Base-by-base conservation (phyloP, 768 basidiomycete species). In the Russula virescens region DNA sequence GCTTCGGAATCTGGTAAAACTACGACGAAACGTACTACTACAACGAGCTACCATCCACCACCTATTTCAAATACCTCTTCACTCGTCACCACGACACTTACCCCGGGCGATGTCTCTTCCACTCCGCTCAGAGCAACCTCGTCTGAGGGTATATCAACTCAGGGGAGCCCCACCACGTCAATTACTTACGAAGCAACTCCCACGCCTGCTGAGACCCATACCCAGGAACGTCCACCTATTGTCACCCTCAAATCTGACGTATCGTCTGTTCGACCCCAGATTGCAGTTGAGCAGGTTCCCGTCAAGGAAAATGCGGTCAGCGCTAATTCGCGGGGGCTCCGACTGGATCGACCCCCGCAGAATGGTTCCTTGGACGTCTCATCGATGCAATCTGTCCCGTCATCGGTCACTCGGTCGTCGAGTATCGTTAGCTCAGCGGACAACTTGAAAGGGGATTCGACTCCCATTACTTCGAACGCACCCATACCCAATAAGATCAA, bases 221-320 rank as follows among this genome's bases (percentile, higher is more conserved):
- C 45, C 46, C 62, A 58, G 38, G 62, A 63, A 18, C 21, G 18
- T 26, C 16, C 49, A 3, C 38, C 51, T 19, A 11, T 25, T 42
- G 51, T 40, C 52, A 48, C 18, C 50, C 26, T 48, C n/a, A 26
- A 58, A 23, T 45, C 46, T 40, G 3, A 46, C n/a, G 13, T 31
- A 18, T 49, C 63, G 26, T 34, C 35, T 4, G 57, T 63, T 31
- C 51, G 58, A 25, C 25, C 53, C 31, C 48, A 38, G 23, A 55
- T 63, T 14, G 35, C 57, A 21, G 28, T 54, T 3, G 62, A 60
- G 23, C 52, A 55, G 25, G 23, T 45, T 43, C 47, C 58, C 34
- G 42, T 35, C 31, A 64, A 50, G 53, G 63, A 49, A 16, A 23
- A 28, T 13, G 23, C 38, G 2, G 10, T 42, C 7, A 48, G 49